These are phyloP conservation scores for Cyberlindnera euphorbiiphila DNA, from an alignment of 805 yeast genomes.

Conservation along the genomic window DNA sequence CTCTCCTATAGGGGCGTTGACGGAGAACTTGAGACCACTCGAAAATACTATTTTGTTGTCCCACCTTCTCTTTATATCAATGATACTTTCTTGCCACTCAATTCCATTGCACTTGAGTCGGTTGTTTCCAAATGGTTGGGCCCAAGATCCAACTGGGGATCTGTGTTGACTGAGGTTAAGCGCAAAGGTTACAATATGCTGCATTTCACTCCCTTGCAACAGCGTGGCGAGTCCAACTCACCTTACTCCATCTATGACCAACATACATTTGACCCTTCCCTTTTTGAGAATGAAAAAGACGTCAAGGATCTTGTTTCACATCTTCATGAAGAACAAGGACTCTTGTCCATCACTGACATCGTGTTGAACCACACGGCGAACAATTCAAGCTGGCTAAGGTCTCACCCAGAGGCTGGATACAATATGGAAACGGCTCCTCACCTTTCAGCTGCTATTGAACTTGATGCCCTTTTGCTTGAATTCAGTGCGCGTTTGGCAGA, in stretches of 20 bases:
- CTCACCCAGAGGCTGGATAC: constrained; percentile 90
- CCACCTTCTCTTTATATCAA: constrained; percentile 68
- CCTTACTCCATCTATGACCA: constrained; percentile 93
- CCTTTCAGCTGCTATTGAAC: constrained; percentile 74
- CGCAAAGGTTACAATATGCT: constrained; percentile 90
- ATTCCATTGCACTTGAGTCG: constrained; percentile 77
- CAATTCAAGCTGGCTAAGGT: constrained; percentile 79
- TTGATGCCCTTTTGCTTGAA: constrained; percentile 64
- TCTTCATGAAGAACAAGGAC: constrained; percentile 51
- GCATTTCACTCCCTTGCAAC: constrained; percentile 91
- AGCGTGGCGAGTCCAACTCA: constrained; percentile 85
- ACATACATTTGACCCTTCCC: constrained; percentile 61
- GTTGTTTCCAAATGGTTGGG: constrained; percentile 94
- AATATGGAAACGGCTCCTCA: constrained; percentile 87
- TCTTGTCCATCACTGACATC: constrained; percentile 83
- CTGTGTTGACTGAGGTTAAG: constrained; percentile 55
- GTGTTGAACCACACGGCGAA: constrained; percentile 95
- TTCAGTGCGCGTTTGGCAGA: constrained; percentile 57
- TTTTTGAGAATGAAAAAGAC: constrained; percentile 54
- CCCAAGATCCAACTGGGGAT: constrained; percentile 58
- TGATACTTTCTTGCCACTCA: constrained; percentile 59
- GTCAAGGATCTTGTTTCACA: constrained; percentile 47
- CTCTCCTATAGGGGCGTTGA: constrained; percentile 47
- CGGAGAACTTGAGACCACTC: constrained; percentile 44
- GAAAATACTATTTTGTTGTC: constrained; percentile 68